phyloP scores from a whole-genome alignment of 1,284 basidiomycete genomes.

The Puccinia hordei region DNA sequence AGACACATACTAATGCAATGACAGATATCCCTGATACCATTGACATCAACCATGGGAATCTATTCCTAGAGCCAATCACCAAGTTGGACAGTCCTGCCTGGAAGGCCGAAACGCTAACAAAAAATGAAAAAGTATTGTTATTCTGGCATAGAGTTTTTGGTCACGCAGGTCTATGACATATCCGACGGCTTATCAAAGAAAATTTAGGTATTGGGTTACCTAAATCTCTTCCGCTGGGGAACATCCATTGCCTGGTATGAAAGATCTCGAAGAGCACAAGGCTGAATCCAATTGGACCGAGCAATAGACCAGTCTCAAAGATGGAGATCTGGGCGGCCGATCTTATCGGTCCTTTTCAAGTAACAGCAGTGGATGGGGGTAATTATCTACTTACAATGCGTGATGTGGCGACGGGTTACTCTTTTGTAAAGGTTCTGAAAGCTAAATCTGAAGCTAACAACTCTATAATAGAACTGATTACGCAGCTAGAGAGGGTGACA shows the following conservation, averaged over 20 bases:
- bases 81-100: no score
- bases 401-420: not conserved
- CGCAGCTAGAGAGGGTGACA: not conserved
- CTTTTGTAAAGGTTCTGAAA: not conserved
- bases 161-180: not conserved
- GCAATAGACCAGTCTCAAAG: no score
- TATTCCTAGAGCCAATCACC: no score
- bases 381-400: not conserved
- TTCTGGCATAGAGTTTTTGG: not conserved
- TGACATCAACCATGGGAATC: no score
- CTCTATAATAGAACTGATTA: not conserved
- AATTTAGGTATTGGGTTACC: not conserved
- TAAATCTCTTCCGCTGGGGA: not conserved
- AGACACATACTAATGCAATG: no score
- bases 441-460: not conserved
- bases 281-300: not conserved
- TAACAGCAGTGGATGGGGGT: not conserved
- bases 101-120: not conserved
- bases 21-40: no score
- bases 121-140: not conserved
- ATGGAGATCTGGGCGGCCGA: slow-evolving; percentile 5
- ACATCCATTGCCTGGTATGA: slow-evolving; percentile 1
- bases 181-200: not conserved
- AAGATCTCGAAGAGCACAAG: not conserved
- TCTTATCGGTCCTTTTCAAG: slow-evolving; percentile 25